Evolutionary conservation across 441 rosid species (phyloP), one percentile per base, ranked within the genome.

Genomic region (Viola pubescens): DNA sequence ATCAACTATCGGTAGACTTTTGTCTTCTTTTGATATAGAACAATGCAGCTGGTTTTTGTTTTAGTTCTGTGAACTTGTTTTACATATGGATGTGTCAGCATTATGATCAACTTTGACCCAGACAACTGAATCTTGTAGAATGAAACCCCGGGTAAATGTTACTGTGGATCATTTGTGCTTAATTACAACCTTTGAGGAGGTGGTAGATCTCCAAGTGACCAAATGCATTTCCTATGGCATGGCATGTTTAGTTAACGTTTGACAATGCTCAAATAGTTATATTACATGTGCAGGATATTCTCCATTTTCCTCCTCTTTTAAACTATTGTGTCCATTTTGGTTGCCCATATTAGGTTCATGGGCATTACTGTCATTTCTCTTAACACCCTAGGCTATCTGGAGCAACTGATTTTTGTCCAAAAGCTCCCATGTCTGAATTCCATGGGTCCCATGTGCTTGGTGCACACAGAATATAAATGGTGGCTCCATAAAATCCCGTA

Each of bases 1-100:
- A 43, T 68, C 69, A 64, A 70, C 88, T 44, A 72, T 88, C 11
- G 82, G 91, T 91, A 82, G 70, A 26, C 10, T 34, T 58, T 45
- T 63, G 4, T 66, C 50, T 57, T 13, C 34, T 47, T 48, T 56
- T 41, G 44, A 26, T 52, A 7, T 41, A 26, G 16, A 43, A 60
- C 59, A 34, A 19, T 45, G 11, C 43, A 37, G 12, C 60, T 43
- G 38, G 39, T 61, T 48, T 63, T 48, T 41, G 9, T 64, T 59
- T 47, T 19, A 19, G 1, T 48, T 14, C 16, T 37, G 49, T 47
- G n/a, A 46, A 10, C 1, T 42, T 59, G 46, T 46, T 37, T 34
- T 37, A 7, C 19, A 37, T 37, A n/a, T 40, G 26, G 1, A 19
- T 19, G 26, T 19, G 26, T 19, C 26, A 19, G 26, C 26, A 19